Conservation (phyloP, 2,329 filamentous ascomycete genomes). For the Clonostachys sp. region DNA sequence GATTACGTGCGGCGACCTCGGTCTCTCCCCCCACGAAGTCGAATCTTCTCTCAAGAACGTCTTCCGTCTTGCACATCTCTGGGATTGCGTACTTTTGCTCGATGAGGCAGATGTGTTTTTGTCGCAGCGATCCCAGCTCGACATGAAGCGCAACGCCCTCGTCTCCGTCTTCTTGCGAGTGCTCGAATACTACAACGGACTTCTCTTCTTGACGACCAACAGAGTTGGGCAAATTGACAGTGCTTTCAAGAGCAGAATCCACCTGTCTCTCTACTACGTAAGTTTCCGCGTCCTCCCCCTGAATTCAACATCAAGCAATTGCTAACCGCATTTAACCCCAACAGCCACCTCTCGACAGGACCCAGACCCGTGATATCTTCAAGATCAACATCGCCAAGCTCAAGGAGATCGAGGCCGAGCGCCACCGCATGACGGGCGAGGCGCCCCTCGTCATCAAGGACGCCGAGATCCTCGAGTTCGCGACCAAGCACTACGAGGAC, state of each 20-base stretch:
- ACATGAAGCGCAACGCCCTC: conserved; percentile 26
- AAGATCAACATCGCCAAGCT: conserved; percentile 30
- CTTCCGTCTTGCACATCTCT: conserved; percentile 32
- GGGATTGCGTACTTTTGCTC: conserved; percentile 29
- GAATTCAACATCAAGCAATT: neutral
- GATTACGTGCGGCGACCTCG: conserved; percentile 44
- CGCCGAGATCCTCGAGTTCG: conserved; percentile 21
- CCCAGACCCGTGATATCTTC: conserved; percentile 34
- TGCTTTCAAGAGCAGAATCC: conserved; percentile 43
- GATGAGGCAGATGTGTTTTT: conserved; percentile 30
- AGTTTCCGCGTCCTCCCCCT: neutral
- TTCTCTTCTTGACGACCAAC: conserved; percentile 47
- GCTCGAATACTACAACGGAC: conserved; percentile 40
- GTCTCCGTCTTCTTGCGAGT: conserved; percentile 39
- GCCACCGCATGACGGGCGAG: conserved; percentile 25
- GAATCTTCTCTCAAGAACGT: conserved; percentile 33
- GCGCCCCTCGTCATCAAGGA: conserved; percentile 22
- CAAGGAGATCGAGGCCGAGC: conserved; percentile 25
- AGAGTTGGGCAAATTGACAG: conserved; percentile 41
- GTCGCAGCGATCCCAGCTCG: conserved; percentile 15
- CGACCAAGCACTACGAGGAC: conserved; percentile 22
- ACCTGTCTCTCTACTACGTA: conserved; percentile 35
- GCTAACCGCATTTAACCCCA: neutral
- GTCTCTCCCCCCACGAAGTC: conserved; percentile 31
- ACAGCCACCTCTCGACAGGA: conserved; percentile 26